phyloP scores from a whole-genome alignment of 2,329 filamentous ascomycete species.

The Samsoniella hepiali region DNA sequence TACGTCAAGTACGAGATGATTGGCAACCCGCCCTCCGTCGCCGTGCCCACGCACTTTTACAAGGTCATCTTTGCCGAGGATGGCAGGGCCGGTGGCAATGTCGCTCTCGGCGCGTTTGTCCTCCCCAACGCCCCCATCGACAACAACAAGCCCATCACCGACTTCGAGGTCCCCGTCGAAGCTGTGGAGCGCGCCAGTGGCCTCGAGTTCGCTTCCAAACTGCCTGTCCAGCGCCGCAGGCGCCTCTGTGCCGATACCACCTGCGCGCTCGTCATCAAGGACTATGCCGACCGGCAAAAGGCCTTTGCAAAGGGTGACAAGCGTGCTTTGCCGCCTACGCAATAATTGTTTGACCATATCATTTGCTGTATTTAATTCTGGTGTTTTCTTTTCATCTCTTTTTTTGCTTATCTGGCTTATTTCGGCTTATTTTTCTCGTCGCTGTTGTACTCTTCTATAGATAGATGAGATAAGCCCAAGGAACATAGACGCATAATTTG shows the following conservation, averaged over 20 bases:
- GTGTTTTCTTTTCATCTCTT: neutral
- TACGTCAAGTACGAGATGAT: conserved; percentile 94
- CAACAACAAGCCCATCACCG: conserved; percentile 79
- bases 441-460: neutral
- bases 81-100: conserved; percentile 63
- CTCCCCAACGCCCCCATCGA: conserved; percentile 86
- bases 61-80: conserved; percentile 98
- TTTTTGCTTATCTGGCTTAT: neutral
- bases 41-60: conserved; percentile 98
- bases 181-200: conserved; percentile 88
- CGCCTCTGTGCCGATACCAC: conserved; percentile 81
- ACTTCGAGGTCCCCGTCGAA: conserved; percentile 95
- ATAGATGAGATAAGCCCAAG: neutral
- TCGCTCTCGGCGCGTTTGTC: conserved; percentile 91
- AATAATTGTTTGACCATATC: conserved; percentile 4
- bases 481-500: neutral
- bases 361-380: neutral
- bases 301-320: conserved; percentile 45
- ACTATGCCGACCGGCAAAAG: conserved; percentile 66
- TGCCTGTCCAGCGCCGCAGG: conserved; percentile 70
- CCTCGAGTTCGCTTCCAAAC: conserved; percentile 80
- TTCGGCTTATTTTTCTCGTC: neutral
- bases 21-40: conserved; percentile 86
- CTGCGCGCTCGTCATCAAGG: conserved; percentile 78
- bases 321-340: conserved; percentile 22